These are phyloP conservation scores for Elymus sibiricus DNA, from an alignment of 176 grass and related monocot genomes.

Conservation along the genomic window DNA sequence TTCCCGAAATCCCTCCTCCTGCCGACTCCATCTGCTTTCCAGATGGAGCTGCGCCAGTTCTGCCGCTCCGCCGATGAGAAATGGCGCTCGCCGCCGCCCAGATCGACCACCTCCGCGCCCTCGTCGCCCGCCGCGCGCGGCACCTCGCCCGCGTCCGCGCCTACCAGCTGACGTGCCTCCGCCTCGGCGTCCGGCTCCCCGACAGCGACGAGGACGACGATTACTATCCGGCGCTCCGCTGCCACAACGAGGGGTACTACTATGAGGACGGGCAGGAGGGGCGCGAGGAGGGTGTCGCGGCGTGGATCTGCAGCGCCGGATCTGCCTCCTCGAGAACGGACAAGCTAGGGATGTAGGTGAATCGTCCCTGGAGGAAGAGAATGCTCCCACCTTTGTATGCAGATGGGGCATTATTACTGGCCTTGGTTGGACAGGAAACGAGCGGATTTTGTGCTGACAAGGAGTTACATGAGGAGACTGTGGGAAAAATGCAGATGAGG, in stretches of 20 bases:
- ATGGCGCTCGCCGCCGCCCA: constrained; percentile 76
- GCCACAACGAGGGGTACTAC: constrained; percentile 39
- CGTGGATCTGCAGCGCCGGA: constrained; percentile 48
- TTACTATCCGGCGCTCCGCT: constrained; percentile 39
- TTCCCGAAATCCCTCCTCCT: too few species aligned
- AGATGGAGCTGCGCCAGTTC: constrained; percentile 96
- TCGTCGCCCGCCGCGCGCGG: constrained; percentile 57
- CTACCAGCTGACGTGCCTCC: constrained; percentile 47
- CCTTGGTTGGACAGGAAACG: background rate
- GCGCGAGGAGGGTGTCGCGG: background rate
- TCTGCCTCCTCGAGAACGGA: constrained; percentile 37
- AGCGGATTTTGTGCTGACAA: background rate
- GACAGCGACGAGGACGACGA: constrained; percentile 41
- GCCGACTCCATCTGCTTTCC: background rate
- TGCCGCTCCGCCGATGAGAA: constrained; percentile 83
- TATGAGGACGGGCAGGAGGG: constrained; percentile 17
- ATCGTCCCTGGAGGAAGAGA: constrained; percentile 19
- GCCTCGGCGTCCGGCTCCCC: constrained; percentile 46
- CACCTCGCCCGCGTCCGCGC: constrained; percentile 35
- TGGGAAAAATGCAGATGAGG: constrained; percentile 17
- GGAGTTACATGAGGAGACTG: constrained; percentile 19
- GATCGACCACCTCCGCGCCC: constrained; percentile 52
- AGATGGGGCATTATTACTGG: background rate
- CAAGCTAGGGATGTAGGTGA: background rate
- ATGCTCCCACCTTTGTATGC: background rate